These are phyloP conservation scores for Umbelopsis sp. DNA, from an alignment of 192 early-diverging fungal species.

Conservation along the genomic window DNA sequence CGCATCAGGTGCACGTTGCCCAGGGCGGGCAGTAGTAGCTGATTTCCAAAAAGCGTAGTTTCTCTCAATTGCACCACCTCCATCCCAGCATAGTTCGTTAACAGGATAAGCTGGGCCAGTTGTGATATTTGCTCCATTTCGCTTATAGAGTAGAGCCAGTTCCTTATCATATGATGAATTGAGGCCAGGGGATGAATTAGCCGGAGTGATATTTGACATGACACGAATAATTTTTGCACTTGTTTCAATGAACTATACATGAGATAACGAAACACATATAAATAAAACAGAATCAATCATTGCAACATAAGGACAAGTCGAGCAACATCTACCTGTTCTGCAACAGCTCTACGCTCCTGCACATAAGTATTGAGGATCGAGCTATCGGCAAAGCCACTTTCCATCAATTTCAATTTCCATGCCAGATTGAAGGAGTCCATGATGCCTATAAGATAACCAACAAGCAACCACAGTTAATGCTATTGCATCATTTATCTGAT, in stretches of 20 bases:
- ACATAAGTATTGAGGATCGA: neutral
- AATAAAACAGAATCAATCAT: neutral
- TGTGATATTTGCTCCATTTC: conserved; percentile 6
- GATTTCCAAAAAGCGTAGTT: conserved; percentile 12
- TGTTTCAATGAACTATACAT: neutral
- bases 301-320: neutral
- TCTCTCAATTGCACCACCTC: neutral
- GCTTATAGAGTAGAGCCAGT: neutral
- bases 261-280: neutral
- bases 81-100: neutral
- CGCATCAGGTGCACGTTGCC: neutral
- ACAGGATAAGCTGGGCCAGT: neutral
- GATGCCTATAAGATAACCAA: neutral
- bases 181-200: neutral
- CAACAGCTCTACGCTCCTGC: neutral
- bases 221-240: conserved; percentile 11
- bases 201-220: conserved; percentile 4
- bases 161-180: conserved; percentile 15
- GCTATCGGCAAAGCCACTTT: neutral
- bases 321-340: neutral
- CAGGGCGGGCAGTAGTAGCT: neutral
- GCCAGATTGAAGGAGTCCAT: conserved; percentile 12
- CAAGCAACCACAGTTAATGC: no score
- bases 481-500: no score
- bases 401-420: neutral